Evolutionary conservation across 306 rosid species (phyloP), one percentile per base, ranked within the genome.

Genomic region (Castanea sativa): DNA sequence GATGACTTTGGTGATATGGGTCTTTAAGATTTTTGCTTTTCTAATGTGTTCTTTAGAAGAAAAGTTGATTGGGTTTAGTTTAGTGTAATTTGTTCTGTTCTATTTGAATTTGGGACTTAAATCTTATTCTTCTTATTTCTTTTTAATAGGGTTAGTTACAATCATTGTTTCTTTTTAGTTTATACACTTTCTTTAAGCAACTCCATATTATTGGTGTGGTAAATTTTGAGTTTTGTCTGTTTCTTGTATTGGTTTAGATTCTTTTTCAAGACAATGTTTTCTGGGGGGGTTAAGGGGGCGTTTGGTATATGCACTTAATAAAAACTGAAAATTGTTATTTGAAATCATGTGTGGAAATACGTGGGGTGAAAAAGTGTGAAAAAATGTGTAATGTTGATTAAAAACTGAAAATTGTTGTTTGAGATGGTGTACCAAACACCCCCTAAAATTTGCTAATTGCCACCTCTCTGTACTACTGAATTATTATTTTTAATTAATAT

Each of bases 1-100:
- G 25, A 60, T 49, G 59, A 68, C 72, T 80, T 29, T 85, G 6
- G 23, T 23, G 73, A 69, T 52, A 30, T 74, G 73, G 73, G 73
- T 21, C 53, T 38, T 74, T 32, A 6, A 25, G 25, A 25, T 67
- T 73, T 73, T 7, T 80, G 15, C 65, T 55, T 4, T 18, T 68
- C 13, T 49, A 56, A 65, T 76, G 43, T 49, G 18, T 10, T 0
- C 25, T 76, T 56, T 4, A n/a, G 30, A 16, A 14, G 4, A 15
- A 45, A 65, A 45, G 41, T 15, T 59, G 70, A 19, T 4, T 69
- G 49, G 58, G 38, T 69, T 64, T 60, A 38, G 14, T 49, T 43
- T 75, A 23, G 56, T 64, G 20, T 25, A 25, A 25, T 25, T 25
- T 25, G 27, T 25, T 25, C 27, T 1, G 27, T 25, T 25, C 68